Conservation (phyloP, 73 alveolate genomes). For the Stentor roeselii region DNA sequence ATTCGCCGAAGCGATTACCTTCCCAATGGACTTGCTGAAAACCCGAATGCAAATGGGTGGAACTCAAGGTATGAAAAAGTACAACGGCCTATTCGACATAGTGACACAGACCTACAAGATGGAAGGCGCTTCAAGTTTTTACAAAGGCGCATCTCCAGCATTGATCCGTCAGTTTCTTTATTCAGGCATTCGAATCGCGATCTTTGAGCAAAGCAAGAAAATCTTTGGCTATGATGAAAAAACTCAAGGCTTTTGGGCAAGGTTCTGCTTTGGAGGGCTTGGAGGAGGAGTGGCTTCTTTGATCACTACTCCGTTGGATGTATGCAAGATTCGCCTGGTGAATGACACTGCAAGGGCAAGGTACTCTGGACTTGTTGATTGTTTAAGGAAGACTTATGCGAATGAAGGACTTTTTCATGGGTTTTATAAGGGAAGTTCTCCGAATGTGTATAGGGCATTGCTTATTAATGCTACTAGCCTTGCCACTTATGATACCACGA, state of each 20-base stretch:
- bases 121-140: not conserved
- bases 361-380: not conserved
- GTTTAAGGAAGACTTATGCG: not conserved
- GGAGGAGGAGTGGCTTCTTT: not conserved
- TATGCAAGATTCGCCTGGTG: not conserved
- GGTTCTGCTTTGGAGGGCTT: not conserved
- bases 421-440: not conserved
- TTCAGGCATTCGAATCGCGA: not conserved
- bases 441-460: not conserved
- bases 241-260: slow-evolving; percentile 12
- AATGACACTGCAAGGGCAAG: not conserved
- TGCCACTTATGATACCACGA: not conserved
- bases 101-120: not conserved
- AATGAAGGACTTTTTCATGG: not conserved
- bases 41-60: slow-evolving; percentile 5
- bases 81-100: not conserved
- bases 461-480: not conserved
- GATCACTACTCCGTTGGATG: not conserved
- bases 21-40: not conserved
- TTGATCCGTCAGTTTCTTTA: not conserved
- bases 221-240: not conserved
- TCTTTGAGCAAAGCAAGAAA: not conserved
- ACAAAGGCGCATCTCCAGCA: not conserved
- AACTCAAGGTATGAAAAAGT: not conserved
- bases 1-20: not conserved